Evolutionary conservation across 2,329 filamentous ascomycete species (phyloP), one percentile per base, ranked within the genome.

Genomic region (Fusarium tjaetaba): DNA sequence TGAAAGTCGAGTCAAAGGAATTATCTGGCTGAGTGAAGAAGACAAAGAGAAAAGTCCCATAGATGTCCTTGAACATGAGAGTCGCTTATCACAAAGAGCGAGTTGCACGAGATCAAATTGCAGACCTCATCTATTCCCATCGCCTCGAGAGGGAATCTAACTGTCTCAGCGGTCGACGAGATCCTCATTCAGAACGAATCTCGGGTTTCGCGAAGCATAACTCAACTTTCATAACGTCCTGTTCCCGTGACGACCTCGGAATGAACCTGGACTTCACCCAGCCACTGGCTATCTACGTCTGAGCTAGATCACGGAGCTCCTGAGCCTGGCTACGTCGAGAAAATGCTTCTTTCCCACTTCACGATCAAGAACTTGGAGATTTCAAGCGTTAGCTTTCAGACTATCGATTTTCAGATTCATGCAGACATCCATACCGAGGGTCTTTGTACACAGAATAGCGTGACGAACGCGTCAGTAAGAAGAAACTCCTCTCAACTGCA

Each of bases 331-430:
- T 7, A 3, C 20, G 20, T n/a, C 8, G 2, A 24, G 2, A 11
- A 22, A 7, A 15, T 15, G 7, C 5, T 13, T 2, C 6, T 16
- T 46, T 53, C 45, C 57, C 57, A 60, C 45, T 32, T 60, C 57
- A 60, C 45, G 57, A 5, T n/a, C n/a, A n/a, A n/a, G n/a, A n/a
- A n/a, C n/a, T n/a, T n/a, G n/a, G n/a, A n/a, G n/a, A n/a, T n/a
- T n/a, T n/a, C n/a, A n/a, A n/a, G n/a, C n/a, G 6, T 65, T 65
- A 65, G 48, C 24, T 65, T 0, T 0, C 22, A 65, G 20, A 58
- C 61, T 66, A 66, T 65, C 2, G 49, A 65, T 66, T 65, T 65
- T 58, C 24, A 38, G 42, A 4, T 49, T 58, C 30, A 65, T 65
- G 48, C 36, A 58, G 15, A 20, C n/a, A 13, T 26, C 1, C 11